Percentiles rank a stretch among this genome's conserved stretches.
phyloP scores from a whole-genome alignment of 306 rosid genomes.

The Vigna hirtella region DNA sequence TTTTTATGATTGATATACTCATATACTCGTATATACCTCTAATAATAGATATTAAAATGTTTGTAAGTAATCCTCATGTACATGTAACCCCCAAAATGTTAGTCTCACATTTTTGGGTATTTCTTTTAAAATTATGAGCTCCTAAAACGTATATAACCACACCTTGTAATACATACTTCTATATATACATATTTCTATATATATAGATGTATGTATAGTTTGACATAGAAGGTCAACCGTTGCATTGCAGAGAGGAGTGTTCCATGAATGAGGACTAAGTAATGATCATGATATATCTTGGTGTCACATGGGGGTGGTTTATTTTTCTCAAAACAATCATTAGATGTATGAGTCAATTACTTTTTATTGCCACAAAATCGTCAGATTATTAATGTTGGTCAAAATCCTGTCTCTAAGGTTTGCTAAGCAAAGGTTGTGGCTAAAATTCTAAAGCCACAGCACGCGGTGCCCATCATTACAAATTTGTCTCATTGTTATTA shows the following conservation, averaged over 20 bases:
- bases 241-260: neutral
- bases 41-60: neutral
- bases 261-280: constrained; percentile 14
- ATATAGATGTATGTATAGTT: neutral
- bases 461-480: neutral
- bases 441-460: neutral
- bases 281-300: constrained; percentile 10
- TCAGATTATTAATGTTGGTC: constrained; percentile 8
- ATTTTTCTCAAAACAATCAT: neutral
- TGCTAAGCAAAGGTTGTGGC: constrained; percentile 8
- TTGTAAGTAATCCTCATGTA: neutral
- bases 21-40: neutral
- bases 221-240: neutral
- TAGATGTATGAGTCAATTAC: neutral
- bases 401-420: constrained; percentile 7
- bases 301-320: neutral
- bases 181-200: neutral
- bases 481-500: neutral
- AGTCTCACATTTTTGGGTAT: neutral
- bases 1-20: neutral
- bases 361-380: constrained; percentile 2
- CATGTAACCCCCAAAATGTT: neutral
- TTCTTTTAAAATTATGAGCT: neutral
- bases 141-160: neutral
- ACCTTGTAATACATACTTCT: neutral